Evolutionary conservation across 345 rosid genomes (phyloP).

Genomic region (Eutrema heterophyllum): DNA sequence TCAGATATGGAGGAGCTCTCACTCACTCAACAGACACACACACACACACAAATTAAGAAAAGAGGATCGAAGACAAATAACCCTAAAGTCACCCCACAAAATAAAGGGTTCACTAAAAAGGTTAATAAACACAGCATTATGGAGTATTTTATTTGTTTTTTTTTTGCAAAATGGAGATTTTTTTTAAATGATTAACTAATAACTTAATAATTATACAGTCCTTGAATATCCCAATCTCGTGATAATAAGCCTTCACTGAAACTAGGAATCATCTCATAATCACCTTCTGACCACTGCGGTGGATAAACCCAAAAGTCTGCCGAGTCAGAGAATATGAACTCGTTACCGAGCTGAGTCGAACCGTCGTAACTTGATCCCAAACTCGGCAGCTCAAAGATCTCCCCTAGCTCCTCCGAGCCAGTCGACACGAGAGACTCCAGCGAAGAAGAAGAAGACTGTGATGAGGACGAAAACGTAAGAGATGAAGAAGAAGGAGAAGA

Average conservation of each 20-base stretch:
- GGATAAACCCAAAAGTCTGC: constrained; percentile 40
- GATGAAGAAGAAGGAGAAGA: constrained; percentile 27
- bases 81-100: constrained; percentile 31
- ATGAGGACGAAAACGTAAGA: constrained; percentile 24
- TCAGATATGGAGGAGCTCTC: not conserved
- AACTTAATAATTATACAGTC: constrained; percentile 22
- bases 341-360: constrained; percentile 33
- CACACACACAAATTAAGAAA: not conserved
- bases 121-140: constrained; percentile 14
- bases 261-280: constrained; percentile 30
- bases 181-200: not conserved
- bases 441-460: constrained; percentile 32
- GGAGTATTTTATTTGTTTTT: not conserved
- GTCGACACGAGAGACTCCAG: constrained; percentile 50
- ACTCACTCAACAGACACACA: not conserved
- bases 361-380: constrained; percentile 52
- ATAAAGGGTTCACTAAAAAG: constrained; percentile 21
- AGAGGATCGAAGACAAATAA: constrained; percentile 1
- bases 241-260: not conserved
- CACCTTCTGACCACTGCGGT: constrained; percentile 41
- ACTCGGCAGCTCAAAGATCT: constrained; percentile 78
- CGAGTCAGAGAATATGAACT: constrained; percentile 48
- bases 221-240: constrained; percentile 26
- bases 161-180: no score
- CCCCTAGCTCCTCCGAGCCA: constrained; percentile 57